Evolutionary conservation across 1,284 basidiomycete species (phyloP).

Genomic region (Sutorius eximius): DNA sequence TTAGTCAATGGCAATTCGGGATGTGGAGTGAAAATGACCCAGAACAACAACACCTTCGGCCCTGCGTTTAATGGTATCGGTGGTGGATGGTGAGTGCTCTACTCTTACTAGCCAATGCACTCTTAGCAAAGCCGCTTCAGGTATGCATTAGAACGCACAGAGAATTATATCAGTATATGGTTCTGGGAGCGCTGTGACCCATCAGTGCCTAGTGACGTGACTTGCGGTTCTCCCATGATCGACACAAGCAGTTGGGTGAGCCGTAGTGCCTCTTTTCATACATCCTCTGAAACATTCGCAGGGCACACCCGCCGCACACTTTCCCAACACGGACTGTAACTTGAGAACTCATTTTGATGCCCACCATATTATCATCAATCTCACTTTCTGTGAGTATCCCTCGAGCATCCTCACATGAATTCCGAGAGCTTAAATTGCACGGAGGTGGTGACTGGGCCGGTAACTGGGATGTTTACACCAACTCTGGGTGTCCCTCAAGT

Average conservation of each 20-base stretch:
- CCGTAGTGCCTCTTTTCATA: conserved; percentile 2
- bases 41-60: conserved; percentile 38
- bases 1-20: conserved; percentile 42
- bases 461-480: conserved; percentile 27
- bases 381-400: too few relatives aligned
- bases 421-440: not conserved
- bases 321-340: too few relatives aligned
- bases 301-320: too few relatives aligned
- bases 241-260: conserved; percentile 37
- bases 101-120: not conserved
- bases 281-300: too few relatives aligned
- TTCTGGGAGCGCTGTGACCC: conserved; percentile 39
- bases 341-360: too few relatives aligned
- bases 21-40: conserved; percentile 44
- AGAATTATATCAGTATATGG: conserved; percentile 37
- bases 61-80: conserved; percentile 42
- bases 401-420: not conserved
- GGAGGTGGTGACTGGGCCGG: conserved; percentile 47
- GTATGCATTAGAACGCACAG: conserved; percentile 43
- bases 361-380: too few relatives aligned
- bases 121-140: conserved; percentile 6
- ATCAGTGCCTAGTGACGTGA: conserved; percentile 34
- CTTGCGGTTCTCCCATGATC: conserved; percentile 23
- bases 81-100: conserved; percentile 40
- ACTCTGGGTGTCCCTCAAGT: conserved; percentile 38